Base-by-base conservation (phyloP, 495 filamentous ascomycete species). In the Friedmanniomyces simplex region DNA sequence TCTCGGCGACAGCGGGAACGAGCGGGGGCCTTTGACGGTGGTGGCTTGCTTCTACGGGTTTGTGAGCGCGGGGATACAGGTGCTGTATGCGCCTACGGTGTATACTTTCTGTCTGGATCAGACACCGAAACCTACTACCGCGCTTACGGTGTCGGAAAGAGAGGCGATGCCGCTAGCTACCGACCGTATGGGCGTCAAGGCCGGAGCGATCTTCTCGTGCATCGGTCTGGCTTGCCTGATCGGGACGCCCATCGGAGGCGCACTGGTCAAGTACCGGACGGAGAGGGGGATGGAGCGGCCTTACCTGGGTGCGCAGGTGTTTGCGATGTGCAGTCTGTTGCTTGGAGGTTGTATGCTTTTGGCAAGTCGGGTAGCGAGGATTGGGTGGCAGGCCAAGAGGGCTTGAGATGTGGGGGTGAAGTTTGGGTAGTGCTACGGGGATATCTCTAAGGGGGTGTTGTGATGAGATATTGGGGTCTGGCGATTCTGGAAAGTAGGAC, bases 31-130 rank as follows among this genome's bases (percentile, higher is more conserved):
- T 25, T 28, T 61, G 47, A 41, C 48, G 28, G 59, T 61, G 4
- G 48, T 64, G 6, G 62, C 62, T 1, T 58, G 52, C 50, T 61
- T 64, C 48, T 61, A 61, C 26, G 62, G 62, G 10, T 64, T 64
- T 30, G 58, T 55, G 21, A 50, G 36, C 24, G 62, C 62, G 1
- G 59, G 62, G 2, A 24, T 64, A 18, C 58, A 64, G 26, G 54
- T 41, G 6, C 54, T 64, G 21, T 64, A 62, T 37, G 59, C 62
- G 16, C 47, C 50, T 8, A 51, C 54, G 1, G 59, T 61, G 1
- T 50, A 61, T 22, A 45, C 34, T 14, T 64, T 64, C 24, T 55
- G 51, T 25, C 24, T 60, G 16, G 57, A 60, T 16, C 7, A 6
- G 11, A n/a, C 21, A 10, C 51, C 36, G 24, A 32, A 26, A 20